Base-by-base conservation (phyloP, 495 filamentous ascomycete species). In the Penicillium alfredii region DNA sequence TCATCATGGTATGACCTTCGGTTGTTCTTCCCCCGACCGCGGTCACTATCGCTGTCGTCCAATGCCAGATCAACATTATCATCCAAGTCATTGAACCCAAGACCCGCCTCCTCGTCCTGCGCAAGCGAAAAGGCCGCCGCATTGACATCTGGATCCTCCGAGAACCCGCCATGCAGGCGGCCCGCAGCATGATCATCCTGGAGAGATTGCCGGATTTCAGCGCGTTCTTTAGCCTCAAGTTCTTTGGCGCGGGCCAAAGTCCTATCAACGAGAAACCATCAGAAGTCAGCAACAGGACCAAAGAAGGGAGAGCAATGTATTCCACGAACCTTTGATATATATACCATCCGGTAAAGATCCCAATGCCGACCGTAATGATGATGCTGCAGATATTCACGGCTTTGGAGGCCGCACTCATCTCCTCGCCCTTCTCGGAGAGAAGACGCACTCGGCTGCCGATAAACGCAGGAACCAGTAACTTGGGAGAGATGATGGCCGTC, bases 401-500 rank as follows among this genome's bases (percentile, higher is more conserved):
- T 48, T 76, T 76, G 14, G 71, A 63, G 10, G 59, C 60, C 9
- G 59, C 45, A 40, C 71, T 73, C 72, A 74, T 76, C 38, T 74
- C 57, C 44, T 73, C 76, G 32, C 77, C 70, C 8, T 86, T 86
- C 14, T 96, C 75, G 21, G 74, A 72, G 4, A 82, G 82, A 13
- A 68, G 37, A 11, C 66, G 64, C 1, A 98, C 63, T 22, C 81
- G 69, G 43, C 74, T 78, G 39, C 92, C 92, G 49, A 98, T 84
- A 61, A 96, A 98, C 30, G 94, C 76, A 42, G 88, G 87, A n/a
- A 97, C 79, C 41, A 94, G 60, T 23, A 98, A 68, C 54, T 95
- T 96, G 7, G 92, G 92, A 1, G 75, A 71, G 8, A 80, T 72
- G 9, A 84, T 60, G 1, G 84, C 80, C 5, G 92, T 97, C 1